Evolutionary conservation across 345 rosid species (phyloP).

Genomic region (Hibiscus syriacus): DNA sequence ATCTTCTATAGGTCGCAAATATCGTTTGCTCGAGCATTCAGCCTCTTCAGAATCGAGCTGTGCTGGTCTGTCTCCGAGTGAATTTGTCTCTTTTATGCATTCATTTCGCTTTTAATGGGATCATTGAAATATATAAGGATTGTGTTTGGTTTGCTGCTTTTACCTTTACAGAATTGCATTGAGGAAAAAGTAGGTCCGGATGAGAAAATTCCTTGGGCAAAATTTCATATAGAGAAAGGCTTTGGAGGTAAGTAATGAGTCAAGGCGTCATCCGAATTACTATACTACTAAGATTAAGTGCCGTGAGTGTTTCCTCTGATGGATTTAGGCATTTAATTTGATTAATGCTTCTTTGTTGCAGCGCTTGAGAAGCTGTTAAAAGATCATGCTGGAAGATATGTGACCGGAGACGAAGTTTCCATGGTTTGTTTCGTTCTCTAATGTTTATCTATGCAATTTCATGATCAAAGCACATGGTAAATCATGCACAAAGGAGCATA

Average conservation of each 20-base stretch:
- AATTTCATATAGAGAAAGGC: constrained; percentile 52
- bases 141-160: neutral
- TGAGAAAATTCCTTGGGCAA: constrained; percentile 46
- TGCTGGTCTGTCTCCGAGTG: constrained; percentile 34
- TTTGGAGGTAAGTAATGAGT: constrained; percentile 40
- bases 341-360: constrained; percentile 23
- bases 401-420: constrained; percentile 64
- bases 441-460: neutral
- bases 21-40: constrained; percentile 76
- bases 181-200: constrained; percentile 45
- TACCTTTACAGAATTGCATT: constrained; percentile 37
- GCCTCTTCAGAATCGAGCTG: constrained; percentile 62
- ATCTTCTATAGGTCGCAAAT: constrained; percentile 46
- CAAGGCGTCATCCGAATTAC: neutral
- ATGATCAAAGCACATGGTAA: neutral
- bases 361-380: constrained; percentile 66
- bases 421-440: constrained; percentile 34
- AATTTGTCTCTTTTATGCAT: neutral
- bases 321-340: neutral
- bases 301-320: neutral
- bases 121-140: neutral
- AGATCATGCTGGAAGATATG: constrained; percentile 59
- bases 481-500: neutral
- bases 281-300: neutral
- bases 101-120: neutral